Conservation (phyloP, 768 basidiomycete species). For the Infundibulicybe gibba region DNA sequence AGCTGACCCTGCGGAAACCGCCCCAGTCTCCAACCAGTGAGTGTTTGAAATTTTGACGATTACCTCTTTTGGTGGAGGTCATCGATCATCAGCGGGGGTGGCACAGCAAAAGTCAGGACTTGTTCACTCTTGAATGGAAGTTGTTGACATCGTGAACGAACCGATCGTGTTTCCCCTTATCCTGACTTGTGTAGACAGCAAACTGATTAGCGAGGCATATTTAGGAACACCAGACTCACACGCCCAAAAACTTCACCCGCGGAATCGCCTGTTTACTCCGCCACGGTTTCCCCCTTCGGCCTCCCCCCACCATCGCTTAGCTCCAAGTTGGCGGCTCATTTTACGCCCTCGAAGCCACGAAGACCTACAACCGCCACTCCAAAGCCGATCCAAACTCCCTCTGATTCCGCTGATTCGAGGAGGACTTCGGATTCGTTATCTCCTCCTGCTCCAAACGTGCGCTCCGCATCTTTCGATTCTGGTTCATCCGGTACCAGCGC, state of each 20-base stretch:
- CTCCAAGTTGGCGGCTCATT: constrained; percentile 57
- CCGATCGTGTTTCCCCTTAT: no score
- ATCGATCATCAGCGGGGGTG: no score
- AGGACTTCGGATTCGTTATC: constrained; percentile 22
- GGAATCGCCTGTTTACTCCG: constrained; percentile 10
- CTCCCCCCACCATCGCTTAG: constrained; percentile 33
- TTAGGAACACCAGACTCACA: no score
- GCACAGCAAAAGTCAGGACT: no score
- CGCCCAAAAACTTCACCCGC: constrained; percentile 1
- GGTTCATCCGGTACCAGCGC: constrained; percentile 30
- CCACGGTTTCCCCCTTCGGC: constrained; percentile 21
- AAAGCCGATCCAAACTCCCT: constrained; percentile 3
- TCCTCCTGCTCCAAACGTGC: constrained; percentile 24
- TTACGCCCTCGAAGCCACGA: constrained; percentile 42
- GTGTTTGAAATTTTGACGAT: constrained; percentile 6
- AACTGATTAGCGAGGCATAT: no score
- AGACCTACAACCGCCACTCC: constrained; percentile 11
- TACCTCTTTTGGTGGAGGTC: no score
- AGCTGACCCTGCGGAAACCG: constrained; percentile 18
- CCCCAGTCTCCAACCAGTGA: constrained; percentile 28
- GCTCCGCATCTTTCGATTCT: constrained; percentile 48
- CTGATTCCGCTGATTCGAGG: constrained; percentile 1
- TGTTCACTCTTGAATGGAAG: no score
- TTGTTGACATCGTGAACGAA: no score
- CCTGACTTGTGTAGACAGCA: no score